Evolutionary conservation across 139 green algal genomes (phyloP), one percentile per base, ranked within the genome.

Genomic region (Coelastrella sp.): DNA sequence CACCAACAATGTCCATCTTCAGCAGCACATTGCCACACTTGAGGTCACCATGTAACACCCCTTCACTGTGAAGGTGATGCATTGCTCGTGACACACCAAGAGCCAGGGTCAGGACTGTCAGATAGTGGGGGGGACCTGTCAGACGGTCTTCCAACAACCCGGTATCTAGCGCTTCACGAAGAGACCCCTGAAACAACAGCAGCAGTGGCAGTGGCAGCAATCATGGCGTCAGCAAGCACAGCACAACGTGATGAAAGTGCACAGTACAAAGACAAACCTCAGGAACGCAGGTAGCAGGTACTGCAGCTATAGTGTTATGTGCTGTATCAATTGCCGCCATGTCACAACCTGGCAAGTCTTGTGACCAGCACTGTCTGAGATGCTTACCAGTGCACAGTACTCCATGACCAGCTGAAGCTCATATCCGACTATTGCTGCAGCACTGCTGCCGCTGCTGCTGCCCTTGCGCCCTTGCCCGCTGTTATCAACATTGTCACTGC

Each of bases 401-500:
- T 90, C 87, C 87, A 87, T 85, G 5, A 90, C 71, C 30, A 91
- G 86, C 82, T 85, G 85, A 69, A 91, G 72, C 79, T 86, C 82
- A 66, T 82, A 91, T 3, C 84, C 87, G 69, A 86, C 32, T n/a
- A 71, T 8, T 9, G 67, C 71, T 59, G 7, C 7, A 32, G 48
- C 72, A 79, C 3, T 7, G 21, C 34, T 60, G 37, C 51, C 27
- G 13, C 11, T 25, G 7, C 57, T 43, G 57, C 35, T 30, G 38
- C 35, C 17, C 23, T 62, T 38, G 25, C 34, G 51, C 21, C 62
- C 30, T 45, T 23, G 40, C 40, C 25, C 25, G 23, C 41, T 68
- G 27, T 32, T 63, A 53, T 34, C 80, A 50, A 13, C 35, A 35
- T 17, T 38, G 72, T 30, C 62, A 8, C 30, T 27, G 57, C 21